These are phyloP conservation scores for Reutealis trisperma DNA, from an alignment of 345 rosid genomes.

Conservation along the genomic window DNA sequence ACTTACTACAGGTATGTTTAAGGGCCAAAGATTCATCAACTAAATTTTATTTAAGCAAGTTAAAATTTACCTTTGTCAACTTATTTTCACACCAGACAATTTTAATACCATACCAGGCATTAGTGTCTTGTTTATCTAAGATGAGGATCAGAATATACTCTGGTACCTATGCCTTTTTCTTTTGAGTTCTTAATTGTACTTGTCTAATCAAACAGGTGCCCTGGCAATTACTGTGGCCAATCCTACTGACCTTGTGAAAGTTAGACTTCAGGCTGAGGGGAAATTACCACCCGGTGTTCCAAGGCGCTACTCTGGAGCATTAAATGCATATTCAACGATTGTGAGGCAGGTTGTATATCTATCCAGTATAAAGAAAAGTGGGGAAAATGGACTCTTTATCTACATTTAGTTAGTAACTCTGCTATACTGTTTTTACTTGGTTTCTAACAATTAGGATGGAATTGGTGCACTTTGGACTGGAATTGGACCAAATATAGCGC, in stretches of 20 bases:
- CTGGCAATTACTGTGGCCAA: conserved; percentile 80
- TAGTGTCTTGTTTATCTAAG: background rate
- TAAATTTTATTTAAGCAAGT: background rate
- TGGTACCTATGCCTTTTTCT: background rate
- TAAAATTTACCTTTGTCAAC: background rate
- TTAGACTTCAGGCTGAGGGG: conserved; percentile 98
- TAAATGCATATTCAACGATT: conserved; percentile 94
- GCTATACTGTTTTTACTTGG: conserved; percentile 14
- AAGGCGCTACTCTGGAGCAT: conserved; percentile 87
- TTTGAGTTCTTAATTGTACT: background rate
- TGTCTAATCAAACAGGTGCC: conserved; percentile 64
- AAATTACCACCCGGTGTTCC: conserved; percentile 91
- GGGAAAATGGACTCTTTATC: background rate
- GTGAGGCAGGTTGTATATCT: conserved; percentile 69
- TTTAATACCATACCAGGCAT: background rate
- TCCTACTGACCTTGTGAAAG: conserved; percentile 99
- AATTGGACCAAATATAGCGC: conserved; percentile 87
- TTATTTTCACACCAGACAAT: background rate
- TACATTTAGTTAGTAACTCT: conserved; percentile 18
- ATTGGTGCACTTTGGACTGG: conserved; percentile 95
- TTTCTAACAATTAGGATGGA: conserved; percentile 72
- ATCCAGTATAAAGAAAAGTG: conserved; percentile 17
- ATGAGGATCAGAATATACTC: background rate
- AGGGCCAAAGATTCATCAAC: background rate
- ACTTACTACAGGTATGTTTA: conserved; percentile 85